Evolutionary conservation across 345 rosid genomes (phyloP), one percentile per base, ranked within the genome.

Genomic region (Arabidopsis arenosa): DNA sequence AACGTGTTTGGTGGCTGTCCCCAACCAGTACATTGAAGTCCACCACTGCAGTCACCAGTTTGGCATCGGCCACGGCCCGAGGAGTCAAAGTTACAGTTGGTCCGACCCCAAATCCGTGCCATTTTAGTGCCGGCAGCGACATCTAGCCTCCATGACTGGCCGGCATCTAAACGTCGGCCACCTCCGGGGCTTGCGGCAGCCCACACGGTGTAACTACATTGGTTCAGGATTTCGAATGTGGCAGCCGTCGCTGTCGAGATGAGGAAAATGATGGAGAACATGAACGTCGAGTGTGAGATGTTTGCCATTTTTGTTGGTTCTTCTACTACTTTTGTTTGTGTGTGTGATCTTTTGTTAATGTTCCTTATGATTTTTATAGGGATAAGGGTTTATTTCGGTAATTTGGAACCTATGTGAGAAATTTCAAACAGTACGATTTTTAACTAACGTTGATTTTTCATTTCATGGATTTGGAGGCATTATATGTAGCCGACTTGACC

Each of bases 1-100:
- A 84, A 45, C 62, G 93, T 86, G 68, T 85, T 85, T 1, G 89
- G 92, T 0, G 90, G 90, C 44, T 11, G 43, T 2, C 92, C 93
- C 72, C 61, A 85, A 5, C 72, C 83, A 36, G 62, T 28, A 58
- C 96, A 85, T 28, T 78, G 52, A 5, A 85, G 82, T 47, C 75
- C 53, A 18, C 86, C 86, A 3, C 73, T 76, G 4, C 96, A 86
- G 17, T 85, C 93, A 1, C 93, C 89, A 0, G 87, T 88, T 58
- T 79, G 7, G 23, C 96, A 90, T 14, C 63, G 57, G 12, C 55
- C 77, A 23, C 73, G 62, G 2, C 81, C 81, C 3, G 81, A 71
- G 5, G 67, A 21, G 47, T 78, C 81, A 43, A 78, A 78, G 33
- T 78, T 78, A 66, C 81, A 78, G 10, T 72, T 78, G 48, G 81